Evolutionary conservation across 2,329 filamentous ascomycete genomes (phyloP).

Genomic region (Aphanocladium album): DNA sequence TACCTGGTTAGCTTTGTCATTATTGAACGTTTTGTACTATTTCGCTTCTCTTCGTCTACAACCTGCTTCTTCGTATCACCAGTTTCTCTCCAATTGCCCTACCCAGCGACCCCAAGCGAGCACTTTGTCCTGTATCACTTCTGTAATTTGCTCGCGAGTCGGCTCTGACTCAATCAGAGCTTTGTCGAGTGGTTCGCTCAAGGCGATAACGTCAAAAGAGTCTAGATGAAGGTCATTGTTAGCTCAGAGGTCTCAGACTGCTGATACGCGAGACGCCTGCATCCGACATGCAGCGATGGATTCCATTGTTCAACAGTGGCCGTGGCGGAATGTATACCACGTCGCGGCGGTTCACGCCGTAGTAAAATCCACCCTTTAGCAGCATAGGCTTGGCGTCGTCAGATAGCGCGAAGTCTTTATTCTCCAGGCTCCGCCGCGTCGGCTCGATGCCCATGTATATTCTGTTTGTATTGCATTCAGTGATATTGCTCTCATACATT

Average conservation of each 20-base stretch:
- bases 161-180: slow-evolving; percentile 31
- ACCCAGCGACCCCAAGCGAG: slow-evolving; percentile 46
- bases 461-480: background rate
- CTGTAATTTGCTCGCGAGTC: slow-evolving; percentile 37
- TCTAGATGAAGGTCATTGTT: slow-evolving; percentile 23
- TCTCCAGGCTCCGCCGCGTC: slow-evolving; percentile 8
- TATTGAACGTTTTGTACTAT: too few species aligned
- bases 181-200: slow-evolving; percentile 38
- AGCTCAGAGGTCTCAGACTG: background rate
- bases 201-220: slow-evolving; percentile 44
- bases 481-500: background rate
- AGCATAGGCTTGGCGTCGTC: slow-evolving; percentile 18
- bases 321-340: slow-evolving; percentile 40
- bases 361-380: slow-evolving; percentile 42
- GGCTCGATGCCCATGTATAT: background rate
- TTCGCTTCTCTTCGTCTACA: background rate
- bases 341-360: slow-evolving; percentile 36
- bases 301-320: slow-evolving; percentile 45
- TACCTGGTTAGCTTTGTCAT: too few species aligned
- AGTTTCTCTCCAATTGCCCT: slow-evolving; percentile 38
- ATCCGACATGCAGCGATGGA: slow-evolving; percentile 40
- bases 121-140: slow-evolving; percentile 42
- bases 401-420: slow-evolving; percentile 32
- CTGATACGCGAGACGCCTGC: background rate
- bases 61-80: slow-evolving; percentile 18